Conservation (phyloP, 1,139 yeast genomes). For the Eremothecium sinecaudum region DNA sequence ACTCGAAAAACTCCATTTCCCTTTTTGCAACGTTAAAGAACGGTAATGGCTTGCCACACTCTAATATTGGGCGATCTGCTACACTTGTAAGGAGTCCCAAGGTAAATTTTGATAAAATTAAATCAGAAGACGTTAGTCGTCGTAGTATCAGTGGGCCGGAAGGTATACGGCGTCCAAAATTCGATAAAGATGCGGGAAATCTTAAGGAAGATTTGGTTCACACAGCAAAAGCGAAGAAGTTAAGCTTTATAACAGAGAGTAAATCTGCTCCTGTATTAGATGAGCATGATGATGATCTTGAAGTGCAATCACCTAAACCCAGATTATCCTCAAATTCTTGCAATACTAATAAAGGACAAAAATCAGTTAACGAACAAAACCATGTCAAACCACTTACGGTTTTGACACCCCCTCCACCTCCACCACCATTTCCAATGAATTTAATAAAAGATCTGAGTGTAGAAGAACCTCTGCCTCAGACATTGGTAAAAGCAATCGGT, state of each 20-base stretch:
- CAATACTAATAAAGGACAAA: too few species aligned
- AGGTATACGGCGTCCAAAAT: too few species aligned
- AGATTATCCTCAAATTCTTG: neutral
- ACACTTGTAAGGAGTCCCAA: neutral
- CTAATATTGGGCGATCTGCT: constrained; percentile 2
- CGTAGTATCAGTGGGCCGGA: constrained; percentile 4
- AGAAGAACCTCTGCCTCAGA: constrained; percentile 4
- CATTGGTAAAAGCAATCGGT: neutral
- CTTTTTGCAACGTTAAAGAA: constrained; percentile 4
- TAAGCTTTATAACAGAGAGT: too few species aligned
- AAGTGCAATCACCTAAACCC: neutral
- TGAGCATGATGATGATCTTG: too few species aligned
- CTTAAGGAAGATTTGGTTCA: too few species aligned
- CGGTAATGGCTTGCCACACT: constrained; percentile 3
- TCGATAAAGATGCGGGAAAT: too few species aligned
- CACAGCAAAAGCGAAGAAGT: too few species aligned
- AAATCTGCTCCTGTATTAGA: too few species aligned
- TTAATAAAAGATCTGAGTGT: neutral
- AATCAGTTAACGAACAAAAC: too few species aligned
- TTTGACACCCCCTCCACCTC: neutral
- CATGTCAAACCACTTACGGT: too few species aligned
- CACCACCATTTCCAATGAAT: neutral
- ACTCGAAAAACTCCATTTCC: constrained; percentile 30
- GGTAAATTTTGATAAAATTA: neutral
- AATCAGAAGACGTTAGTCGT: neutral